Percentiles rank a stretch among this genome's conserved stretches.
phyloP scores from a whole-genome alignment of 176 grass and related monocot genomes.

The Guadua angustifolia region DNA sequence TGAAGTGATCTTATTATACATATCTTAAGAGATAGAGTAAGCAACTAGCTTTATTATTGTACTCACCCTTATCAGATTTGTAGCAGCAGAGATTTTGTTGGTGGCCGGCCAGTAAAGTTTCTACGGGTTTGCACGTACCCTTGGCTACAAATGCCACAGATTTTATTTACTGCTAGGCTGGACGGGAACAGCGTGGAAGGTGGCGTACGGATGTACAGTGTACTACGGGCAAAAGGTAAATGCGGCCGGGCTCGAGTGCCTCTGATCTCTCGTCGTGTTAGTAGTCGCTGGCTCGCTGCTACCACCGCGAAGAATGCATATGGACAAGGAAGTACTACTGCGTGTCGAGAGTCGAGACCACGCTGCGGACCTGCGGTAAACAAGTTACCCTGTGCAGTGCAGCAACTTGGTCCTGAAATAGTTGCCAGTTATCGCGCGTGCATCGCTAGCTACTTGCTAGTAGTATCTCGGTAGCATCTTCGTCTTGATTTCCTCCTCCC shows the following conservation, averaged over 20 bases:
- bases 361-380: background rate
- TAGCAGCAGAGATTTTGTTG: background rate
- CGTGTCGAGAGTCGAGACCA: background rate
- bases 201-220: background rate
- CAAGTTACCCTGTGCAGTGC: background rate
- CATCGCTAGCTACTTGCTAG: background rate
- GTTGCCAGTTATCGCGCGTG: background rate
- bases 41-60: too few relatives aligned
- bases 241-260: too few relatives aligned
- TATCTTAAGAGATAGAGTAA: too few relatives aligned
- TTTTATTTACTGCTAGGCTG: background rate
- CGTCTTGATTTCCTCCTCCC: background rate
- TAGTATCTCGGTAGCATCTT: background rate
- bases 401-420: background rate
- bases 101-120: background rate
- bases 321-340: too few relatives aligned
- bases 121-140: background rate
- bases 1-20: too few relatives aligned
- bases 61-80: too few relatives aligned
- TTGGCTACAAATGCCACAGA: background rate
- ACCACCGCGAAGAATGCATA: too few relatives aligned
- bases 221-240: background rate
- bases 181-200: background rate
- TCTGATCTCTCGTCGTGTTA: background rate
- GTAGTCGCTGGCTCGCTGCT: background rate